phyloP scores from a whole-genome alignment of 2,329 filamentous ascomycete genomes.

The Colletotrichum sidae region DNA sequence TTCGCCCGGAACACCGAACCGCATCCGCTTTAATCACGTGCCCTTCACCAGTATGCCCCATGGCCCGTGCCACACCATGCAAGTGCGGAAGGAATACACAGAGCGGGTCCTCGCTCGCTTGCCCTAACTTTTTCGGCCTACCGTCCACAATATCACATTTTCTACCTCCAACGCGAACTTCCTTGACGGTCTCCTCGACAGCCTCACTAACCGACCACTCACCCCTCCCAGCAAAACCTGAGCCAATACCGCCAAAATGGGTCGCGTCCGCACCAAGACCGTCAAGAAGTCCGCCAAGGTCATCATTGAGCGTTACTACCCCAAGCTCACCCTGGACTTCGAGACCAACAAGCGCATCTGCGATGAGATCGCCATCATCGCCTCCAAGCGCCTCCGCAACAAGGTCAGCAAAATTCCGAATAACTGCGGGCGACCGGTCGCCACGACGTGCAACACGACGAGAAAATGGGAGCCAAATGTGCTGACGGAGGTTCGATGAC shows the following conservation, averaged over 20 bases:
- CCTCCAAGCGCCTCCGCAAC: conserved; percentile 98
- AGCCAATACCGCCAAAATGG: conserved; percentile 71
- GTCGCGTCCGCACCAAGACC: conserved; percentile 78
- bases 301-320: conserved; percentile 99
- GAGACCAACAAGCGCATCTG: conserved; percentile 99
- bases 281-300: conserved; percentile 92
- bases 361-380: conserved; percentile 99
- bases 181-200: conserved; percentile 59
- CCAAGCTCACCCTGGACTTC: conserved; percentile 98
- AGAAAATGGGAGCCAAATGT: background rate
- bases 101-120: background rate
- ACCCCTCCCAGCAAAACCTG: conserved; percentile 45
- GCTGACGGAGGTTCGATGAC: conserved; percentile 33
- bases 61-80: conserved; percentile 5
- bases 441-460: background rate
- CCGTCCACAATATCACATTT: conserved; percentile 18
- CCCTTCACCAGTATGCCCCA: conserved; percentile 10
- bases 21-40: background rate
- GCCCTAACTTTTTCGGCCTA: conserved; percentile 24
- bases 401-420: conserved; percentile 72
- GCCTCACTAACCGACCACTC: conserved; percentile 54
- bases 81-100: background rate
- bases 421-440: background rate
- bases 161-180: background rate
- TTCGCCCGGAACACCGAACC: background rate